Percentiles rank a stretch among this genome's conserved stretches.
Conservation (phyloP, 2,329 filamentous ascomycete species). For the Aspergillus phoenicis region DNA sequence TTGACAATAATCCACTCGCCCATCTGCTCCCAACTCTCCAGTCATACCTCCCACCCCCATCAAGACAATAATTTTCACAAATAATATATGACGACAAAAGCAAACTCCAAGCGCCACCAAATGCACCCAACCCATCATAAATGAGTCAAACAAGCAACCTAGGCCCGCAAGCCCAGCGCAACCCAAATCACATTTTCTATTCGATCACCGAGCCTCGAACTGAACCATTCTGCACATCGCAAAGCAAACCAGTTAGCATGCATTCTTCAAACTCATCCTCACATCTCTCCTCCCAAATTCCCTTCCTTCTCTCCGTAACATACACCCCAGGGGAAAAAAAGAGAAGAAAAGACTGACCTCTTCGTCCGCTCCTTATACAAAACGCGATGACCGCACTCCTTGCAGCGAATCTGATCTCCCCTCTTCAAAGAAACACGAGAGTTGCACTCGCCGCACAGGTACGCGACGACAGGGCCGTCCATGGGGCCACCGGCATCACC, state of each 20-base stretch:
- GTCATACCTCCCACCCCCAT: background rate
- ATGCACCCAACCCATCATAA: conserved; percentile 32
- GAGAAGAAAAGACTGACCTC: conserved; percentile 63
- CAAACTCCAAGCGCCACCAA: conserved; percentile 35
- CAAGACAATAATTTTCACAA: background rate
- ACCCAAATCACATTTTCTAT: background rate
- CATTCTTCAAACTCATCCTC: background rate
- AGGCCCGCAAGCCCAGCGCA: background rate
- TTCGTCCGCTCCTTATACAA: conserved; percentile 98
- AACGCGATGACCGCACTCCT: conserved; percentile 91
- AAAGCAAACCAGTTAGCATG: conserved; percentile 15
- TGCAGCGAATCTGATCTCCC: conserved; percentile 81
- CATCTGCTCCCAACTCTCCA: background rate
- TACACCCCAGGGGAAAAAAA: background rate
- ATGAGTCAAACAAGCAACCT: background rate
- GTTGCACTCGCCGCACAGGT: conserved; percentile 84
- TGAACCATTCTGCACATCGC: conserved; percentile 78
- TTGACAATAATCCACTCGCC: background rate
- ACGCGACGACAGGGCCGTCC: conserved; percentile 64
- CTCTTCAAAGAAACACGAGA: conserved; percentile 73
- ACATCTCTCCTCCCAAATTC: background rate
- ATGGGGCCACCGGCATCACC: conserved; percentile 31
- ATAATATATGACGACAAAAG: background rate
- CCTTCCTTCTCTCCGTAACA: background rate
- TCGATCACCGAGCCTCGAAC: conserved; percentile 81